Evolutionary conservation across 805 yeast species (phyloP).

Genomic region (Pichia deserticola): DNA sequence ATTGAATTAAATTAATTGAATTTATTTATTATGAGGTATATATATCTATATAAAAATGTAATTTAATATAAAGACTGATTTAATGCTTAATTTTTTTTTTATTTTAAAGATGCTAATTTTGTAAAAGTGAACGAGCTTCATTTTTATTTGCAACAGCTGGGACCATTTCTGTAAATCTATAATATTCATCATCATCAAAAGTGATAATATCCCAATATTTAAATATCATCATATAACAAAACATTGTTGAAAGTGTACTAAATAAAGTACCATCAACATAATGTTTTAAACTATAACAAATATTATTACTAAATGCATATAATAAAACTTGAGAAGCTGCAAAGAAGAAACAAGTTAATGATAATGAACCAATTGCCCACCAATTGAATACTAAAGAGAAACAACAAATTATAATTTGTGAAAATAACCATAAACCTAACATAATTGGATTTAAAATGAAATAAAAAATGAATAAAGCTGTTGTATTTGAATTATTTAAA

Average conservation of each 20-base stretch:
- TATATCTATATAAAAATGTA: no score
- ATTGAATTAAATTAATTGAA: no score
- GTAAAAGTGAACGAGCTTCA: conserved; percentile 11
- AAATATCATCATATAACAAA: conserved; percentile 89
- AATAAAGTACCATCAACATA: conserved; percentile 88
- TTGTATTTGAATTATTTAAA: conserved; percentile 45
- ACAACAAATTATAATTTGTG: conserved; percentile 62
- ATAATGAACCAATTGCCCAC: conserved; percentile 89
- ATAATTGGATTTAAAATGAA: conserved; percentile 68
- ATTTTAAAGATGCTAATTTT: not conserved
- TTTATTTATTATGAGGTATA: no score
- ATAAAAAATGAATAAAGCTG: conserved; percentile 60
- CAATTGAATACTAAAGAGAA: conserved; percentile 56
- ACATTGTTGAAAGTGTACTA: conserved; percentile 71
- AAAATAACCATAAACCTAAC: conserved; percentile 51
- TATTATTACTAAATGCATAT: conserved; percentile 56
- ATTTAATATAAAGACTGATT: no score
- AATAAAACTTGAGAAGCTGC: conserved; percentile 70
- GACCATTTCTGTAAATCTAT: conserved; percentile 23
- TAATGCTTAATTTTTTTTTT: no score
- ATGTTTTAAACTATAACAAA: conserved; percentile 71
- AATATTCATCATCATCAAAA: conserved; percentile 87
- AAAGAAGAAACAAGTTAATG: conserved; percentile 65
- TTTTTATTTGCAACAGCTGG: conserved; percentile 14
- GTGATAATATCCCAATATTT: conserved; percentile 97